phyloP scores from a whole-genome alignment of 768 basidiomycete species.

The Suillus americanus region DNA sequence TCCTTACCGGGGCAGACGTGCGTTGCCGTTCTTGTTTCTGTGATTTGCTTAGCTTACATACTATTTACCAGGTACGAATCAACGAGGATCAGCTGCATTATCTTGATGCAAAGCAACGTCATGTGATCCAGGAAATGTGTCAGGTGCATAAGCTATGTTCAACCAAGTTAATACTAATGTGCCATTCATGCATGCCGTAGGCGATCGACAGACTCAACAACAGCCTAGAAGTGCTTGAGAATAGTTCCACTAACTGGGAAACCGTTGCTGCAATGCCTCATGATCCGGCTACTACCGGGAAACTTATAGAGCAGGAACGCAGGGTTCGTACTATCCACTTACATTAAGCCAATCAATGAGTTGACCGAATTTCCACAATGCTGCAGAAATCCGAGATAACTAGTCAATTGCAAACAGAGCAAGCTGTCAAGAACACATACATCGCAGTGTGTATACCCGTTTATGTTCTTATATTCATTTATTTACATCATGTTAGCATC shows the following conservation, averaged over 20 bases:
- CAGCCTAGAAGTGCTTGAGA: neutral
- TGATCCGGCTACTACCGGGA: neutral
- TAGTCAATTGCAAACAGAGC: neutral
- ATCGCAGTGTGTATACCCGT: neutral
- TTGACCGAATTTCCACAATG: neutral
- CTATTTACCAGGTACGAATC: neutral
- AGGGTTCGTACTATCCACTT: neutral
- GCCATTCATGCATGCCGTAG: neutral
- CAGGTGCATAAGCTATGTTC: neutral
- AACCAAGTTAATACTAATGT: neutral
- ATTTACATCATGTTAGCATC: neutral
- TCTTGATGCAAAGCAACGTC: neutral
- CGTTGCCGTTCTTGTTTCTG: too few relatives aligned
- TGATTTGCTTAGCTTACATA: neutral
- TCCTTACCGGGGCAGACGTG: neutral
- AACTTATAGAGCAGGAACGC: neutral
- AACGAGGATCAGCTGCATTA: neutral
- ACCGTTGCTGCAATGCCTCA: neutral
- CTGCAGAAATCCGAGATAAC: neutral
- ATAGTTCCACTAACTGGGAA: neutral
- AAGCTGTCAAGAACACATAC: neutral
- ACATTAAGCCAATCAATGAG: neutral
- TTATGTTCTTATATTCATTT: neutral
- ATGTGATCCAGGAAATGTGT: neutral
- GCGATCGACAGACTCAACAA: neutral